Evolutionary conservation across 306 rosid species (phyloP).

Genomic region (Inga oerstediana): DNA sequence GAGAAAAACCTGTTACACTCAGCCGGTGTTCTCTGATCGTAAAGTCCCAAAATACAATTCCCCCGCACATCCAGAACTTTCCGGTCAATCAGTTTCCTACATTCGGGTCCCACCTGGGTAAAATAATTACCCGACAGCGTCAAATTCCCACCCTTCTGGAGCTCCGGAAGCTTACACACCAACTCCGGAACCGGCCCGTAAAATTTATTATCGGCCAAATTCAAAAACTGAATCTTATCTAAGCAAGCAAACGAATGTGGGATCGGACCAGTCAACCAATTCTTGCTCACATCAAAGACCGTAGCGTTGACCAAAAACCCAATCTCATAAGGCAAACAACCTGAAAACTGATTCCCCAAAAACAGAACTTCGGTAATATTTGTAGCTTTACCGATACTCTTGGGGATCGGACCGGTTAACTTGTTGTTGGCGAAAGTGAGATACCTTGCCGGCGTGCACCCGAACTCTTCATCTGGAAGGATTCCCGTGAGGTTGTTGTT

Average conservation of each 20-base stretch:
- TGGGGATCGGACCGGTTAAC: slow-evolving; percentile 62
- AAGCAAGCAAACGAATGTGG: slow-evolving; percentile 75
- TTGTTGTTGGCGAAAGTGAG: slow-evolving; percentile 73
- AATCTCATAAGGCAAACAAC: slow-evolving; percentile 73
- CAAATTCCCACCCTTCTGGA: slow-evolving; percentile 30
- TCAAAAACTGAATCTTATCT: slow-evolving; percentile 40
- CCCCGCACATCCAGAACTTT: slow-evolving; percentile 43
- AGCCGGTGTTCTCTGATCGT: slow-evolving; percentile 38
- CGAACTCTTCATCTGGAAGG: slow-evolving; percentile 63
- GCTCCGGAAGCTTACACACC: slow-evolving; percentile 51
- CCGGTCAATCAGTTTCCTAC: slow-evolving; percentile 50
- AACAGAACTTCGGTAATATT: slow-evolving; percentile 72
- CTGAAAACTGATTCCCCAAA: slow-evolving; percentile 47
- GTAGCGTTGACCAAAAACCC: slow-evolving; percentile 52
- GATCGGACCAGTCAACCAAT: slow-evolving; percentile 61
- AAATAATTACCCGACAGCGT: slow-evolving; percentile 55
- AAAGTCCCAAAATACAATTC: slow-evolving; percentile 66
- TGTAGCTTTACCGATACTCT: slow-evolving; percentile 49
- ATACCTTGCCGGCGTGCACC: slow-evolving; percentile 58
- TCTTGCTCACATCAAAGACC: slow-evolving; percentile 63
- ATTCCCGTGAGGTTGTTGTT: slow-evolving; percentile 41
- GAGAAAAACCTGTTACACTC: slow-evolving; percentile 45
- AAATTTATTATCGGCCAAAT: slow-evolving; percentile 48
- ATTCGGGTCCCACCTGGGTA: slow-evolving; percentile 60
- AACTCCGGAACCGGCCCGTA: slow-evolving; percentile 66